A percentile compares a stretch with the other conserved stretches of the same genome.
These are phyloP conservation scores for Fusarium sp. DNA, from an alignment of 2,329 filamentous ascomycete genomes.

Conservation along the genomic window DNA sequence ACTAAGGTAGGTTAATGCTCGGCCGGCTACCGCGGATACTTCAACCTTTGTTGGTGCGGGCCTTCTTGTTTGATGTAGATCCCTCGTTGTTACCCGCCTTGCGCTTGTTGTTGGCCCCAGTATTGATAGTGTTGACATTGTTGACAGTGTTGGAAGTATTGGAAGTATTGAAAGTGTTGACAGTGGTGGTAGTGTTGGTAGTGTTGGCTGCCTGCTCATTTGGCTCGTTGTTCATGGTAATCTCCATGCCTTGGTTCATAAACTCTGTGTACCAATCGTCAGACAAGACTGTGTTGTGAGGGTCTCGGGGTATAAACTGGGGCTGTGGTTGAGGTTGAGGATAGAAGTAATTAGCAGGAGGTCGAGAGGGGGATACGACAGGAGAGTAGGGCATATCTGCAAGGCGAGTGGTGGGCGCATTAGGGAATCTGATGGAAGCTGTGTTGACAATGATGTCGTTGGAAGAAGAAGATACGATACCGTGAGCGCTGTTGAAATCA, in stretches of 20 bases:
- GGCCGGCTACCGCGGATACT: too few relatives aligned
- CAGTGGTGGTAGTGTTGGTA: not conserved
- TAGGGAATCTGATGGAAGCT: not conserved
- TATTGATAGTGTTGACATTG: not conserved
- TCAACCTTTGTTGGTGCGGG: not conserved
- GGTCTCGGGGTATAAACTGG: not conserved
- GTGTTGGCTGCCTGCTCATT: not conserved
- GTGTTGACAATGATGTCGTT: not conserved
- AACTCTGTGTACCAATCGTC: constrained; percentile 9
- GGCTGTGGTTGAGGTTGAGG: not conserved
- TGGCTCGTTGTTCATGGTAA: not conserved
- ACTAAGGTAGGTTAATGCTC: too few relatives aligned
- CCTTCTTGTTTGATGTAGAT: constrained; percentile 14
- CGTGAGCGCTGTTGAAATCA: not conserved
- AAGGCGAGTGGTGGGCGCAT: not conserved
- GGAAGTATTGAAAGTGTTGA: too few relatives aligned
- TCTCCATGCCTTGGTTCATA: not conserved
- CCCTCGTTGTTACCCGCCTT: constrained; percentile 3
- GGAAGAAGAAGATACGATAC: not conserved
- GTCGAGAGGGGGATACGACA: not conserved
- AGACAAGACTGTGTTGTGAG: not conserved
- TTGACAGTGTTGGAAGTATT: too few relatives aligned
- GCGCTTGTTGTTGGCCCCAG: constrained; percentile 24
- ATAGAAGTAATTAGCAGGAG: not conserved
- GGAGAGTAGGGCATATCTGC: constrained; percentile 11